A percentile compares a stretch with the other conserved stretches of the same genome.
phyloP scores from a whole-genome alignment of 2,329 filamentous ascomycete genomes.

The Setomelanomma holmii region DNA sequence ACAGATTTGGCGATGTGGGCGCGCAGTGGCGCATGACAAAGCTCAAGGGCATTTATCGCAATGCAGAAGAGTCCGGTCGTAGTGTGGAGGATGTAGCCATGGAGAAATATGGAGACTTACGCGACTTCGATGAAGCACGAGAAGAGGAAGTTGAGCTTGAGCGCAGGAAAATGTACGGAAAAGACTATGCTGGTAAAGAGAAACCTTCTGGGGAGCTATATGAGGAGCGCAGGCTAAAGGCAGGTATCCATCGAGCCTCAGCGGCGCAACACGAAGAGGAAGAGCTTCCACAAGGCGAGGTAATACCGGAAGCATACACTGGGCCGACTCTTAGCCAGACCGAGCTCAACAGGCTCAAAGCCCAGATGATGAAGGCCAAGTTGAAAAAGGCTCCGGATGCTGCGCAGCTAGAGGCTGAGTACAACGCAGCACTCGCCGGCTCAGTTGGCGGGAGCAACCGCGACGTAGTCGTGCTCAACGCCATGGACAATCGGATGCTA shows the following conservation, averaged over 20 bases:
- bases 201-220: conserved; percentile 89
- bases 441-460: conserved; percentile 65
- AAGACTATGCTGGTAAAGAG: conserved; percentile 82
- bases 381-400: conserved; percentile 78
- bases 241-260: conserved; percentile 55
- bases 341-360: conserved; percentile 84
- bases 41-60: conserved; percentile 81
- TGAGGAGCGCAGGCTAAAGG: conserved; percentile 72
- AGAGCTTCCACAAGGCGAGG: conserved; percentile 59
- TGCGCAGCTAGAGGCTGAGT: conserved; percentile 79
- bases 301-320: conserved; percentile 63
- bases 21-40: conserved; percentile 98
- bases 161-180: conserved; percentile 79
- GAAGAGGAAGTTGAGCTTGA: conserved; percentile 95
- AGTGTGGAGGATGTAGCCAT: conserved; percentile 81
- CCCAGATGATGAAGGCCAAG: conserved; percentile 95
- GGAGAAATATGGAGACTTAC: conserved; percentile 80
- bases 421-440: conserved; percentile 74
- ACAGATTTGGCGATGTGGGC: conserved; percentile 87
- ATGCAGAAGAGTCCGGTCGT: conserved; percentile 76
- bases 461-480: conserved; percentile 79
- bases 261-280: conserved; percentile 31
- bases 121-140: conserved; percentile 87
- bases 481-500: conserved; percentile 89
- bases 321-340: conserved; percentile 73